Evolutionary conservation across 306 rosid genomes (phyloP), one percentile per base, ranked within the genome.

Genomic region (Nissolia schottii): DNA sequence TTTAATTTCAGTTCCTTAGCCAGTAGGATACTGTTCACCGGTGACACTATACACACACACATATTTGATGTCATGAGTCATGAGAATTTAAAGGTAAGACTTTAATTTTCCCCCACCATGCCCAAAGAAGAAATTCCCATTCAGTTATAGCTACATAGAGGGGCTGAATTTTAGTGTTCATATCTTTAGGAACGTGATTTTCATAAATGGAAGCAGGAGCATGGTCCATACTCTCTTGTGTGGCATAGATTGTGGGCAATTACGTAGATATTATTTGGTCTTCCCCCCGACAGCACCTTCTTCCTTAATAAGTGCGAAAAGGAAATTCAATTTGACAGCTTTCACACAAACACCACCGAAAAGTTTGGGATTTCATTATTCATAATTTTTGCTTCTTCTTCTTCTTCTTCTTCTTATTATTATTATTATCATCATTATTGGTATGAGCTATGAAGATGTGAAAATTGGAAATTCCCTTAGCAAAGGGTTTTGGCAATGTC

Each of bases 401-500:
- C 15, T 1, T 0, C 27, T 25, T 2, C 16, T 54, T 40, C 0
- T 58, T 14, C 3, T 10, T 14, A 0, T 7, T 34, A 34, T 34
- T 43, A 13, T 46, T 15, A 19, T 7, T 34, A 34, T 34, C n/a
- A 13, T 46, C 12, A 19, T 7, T 34, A 1, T 23, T 16, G 7
- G 24, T 10, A 64, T 71, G 11, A 19, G n/a, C n/a, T 78, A 57
- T 51, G 85, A 78, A 80, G 77, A 81, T 71, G 84, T 86, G 85
- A 88, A 77, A 31, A 58, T 85, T 80, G n/a, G n/a, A n/a, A n/a
- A n/a, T n/a, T n/a, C n/a, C 81, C 13, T 8, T 25, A 41, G 37
- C 13, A 65, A 49, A 75, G 15, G 67, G 50, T n/a, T n/a, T n/a
- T n/a, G n/a, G 74, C 76, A 83, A 77, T 78, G 76, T 55, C 81